A percentile compares a stretch with the other conserved stretches of the same genome.
Conservation (phyloP, 768 basidiomycete species). For the Neoboletus subvelutipes region DNA sequence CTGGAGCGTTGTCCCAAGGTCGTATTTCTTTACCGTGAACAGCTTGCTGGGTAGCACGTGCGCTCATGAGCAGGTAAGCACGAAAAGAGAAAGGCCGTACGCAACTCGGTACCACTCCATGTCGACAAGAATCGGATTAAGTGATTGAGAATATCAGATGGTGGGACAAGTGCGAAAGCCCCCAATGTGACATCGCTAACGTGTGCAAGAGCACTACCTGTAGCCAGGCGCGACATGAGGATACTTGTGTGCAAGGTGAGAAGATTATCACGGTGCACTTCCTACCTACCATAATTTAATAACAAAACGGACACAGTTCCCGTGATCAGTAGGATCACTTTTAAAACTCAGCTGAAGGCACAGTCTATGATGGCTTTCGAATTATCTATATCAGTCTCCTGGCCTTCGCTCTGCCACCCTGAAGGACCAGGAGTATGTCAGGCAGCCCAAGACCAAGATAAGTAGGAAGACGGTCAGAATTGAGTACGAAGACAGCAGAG, state of each 20-base stretch:
- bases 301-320: too few relatives aligned
- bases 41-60: conserved; percentile 52
- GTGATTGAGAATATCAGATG: conserved; percentile 68
- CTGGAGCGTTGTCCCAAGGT: not conserved
- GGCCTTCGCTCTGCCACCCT: not conserved
- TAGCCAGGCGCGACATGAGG: conserved; percentile 52
- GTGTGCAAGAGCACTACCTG: conserved; percentile 46
- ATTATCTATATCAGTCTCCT: not conserved
- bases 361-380: too few relatives aligned
- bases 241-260: not conserved
- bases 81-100: conserved; percentile 31
- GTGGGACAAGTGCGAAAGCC: conserved; percentile 54
- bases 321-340: too few relatives aligned
- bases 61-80: conserved; percentile 12
- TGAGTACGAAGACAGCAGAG: not conserved
- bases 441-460: not conserved
- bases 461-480: not conserved
- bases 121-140: conserved; percentile 74
- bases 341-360: not conserved
- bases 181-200: conserved; percentile 68
- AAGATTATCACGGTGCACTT: not conserved
- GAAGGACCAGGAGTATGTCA: not conserved
- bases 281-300: too few relatives aligned
- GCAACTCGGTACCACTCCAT: conserved; percentile 85
- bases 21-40: conserved; percentile 52